Percentiles rank a stretch among this genome's conserved stretches.
Evolutionary conservation across 2,329 filamentous ascomycete species (phyloP).

Genomic region (Onygenales sp.): DNA sequence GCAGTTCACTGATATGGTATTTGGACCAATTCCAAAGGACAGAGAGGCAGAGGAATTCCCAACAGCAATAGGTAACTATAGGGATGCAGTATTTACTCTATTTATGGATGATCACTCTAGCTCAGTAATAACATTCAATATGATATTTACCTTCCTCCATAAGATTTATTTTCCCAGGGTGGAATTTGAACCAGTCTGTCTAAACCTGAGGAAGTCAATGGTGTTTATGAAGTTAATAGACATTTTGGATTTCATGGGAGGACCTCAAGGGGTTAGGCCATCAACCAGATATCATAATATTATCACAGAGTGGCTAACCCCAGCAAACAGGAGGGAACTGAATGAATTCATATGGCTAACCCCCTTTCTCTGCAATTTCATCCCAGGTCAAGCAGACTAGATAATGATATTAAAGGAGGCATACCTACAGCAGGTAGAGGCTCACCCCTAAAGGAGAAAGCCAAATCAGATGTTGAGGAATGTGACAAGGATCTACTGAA

Average conservation of each 20-base stretch:
- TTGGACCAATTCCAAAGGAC: too few species aligned
- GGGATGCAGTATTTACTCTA: too few species aligned
- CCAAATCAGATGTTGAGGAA: not conserved
- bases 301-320: accelerated
- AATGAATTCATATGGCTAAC: not conserved
- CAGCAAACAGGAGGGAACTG: too few species aligned
- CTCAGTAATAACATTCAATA: too few species aligned
- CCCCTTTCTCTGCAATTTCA: not conserved
- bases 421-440: not conserved
- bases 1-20: too few species aligned
- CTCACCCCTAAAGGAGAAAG: not conserved
- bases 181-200: not conserved
- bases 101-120: too few species aligned
- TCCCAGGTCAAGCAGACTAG: not conserved
- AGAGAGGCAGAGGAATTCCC: too few species aligned
- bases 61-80: accelerated
- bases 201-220: not conserved
- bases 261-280: not conserved
- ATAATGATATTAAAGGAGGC: not conserved
- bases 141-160: too few species aligned
- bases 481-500: too few species aligned
- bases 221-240: not conserved
- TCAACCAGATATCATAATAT: too few species aligned
- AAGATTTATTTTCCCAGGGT: not conserved
- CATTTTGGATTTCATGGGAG: not conserved